Base-by-base conservation (phyloP, 2,329 filamentous ascomycete genomes). In the Apiospora hydei region DNA sequence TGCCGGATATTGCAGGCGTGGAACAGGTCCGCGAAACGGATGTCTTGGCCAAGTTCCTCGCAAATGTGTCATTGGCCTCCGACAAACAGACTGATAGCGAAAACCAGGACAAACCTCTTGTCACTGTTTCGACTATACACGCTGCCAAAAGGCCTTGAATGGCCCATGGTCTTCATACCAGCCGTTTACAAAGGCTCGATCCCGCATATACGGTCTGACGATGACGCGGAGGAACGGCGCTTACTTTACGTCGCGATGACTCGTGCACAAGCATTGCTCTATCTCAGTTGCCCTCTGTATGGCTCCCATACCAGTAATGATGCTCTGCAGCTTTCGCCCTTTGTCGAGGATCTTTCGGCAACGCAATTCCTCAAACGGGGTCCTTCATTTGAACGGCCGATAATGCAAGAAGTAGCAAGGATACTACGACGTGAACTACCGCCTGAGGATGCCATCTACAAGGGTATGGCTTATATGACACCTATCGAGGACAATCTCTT, bases 191-290 rank as follows among this genome's bases (percentile, higher is more conserved):
- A 95, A 67, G 96, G 96, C 0, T 96, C 93, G 2, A 97, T 98
- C 72, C 96, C 96, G 5, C 96, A 98, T 80, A 92, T 92, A 1
- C 89, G 95, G 76, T 89, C 95, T 1, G 95, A 98, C 66, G 94
- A 98, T 79, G 86, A 88, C 3, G 92, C 96, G 71, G 96, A 99
- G 81, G 96, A 99, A 81, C 88, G 96, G 72, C 88, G 96, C 41
- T 83, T 99, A 66, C 86, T 99, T 0, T 99, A 98, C 78, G 96
- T 99, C 18, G 96, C 95, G 41, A 98, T 99, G 95, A 99, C 96
- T 3, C 88, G 96, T 80, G 96, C 96, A 8, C 92, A 98, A 80
- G 92, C 90, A 0, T 83, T 98, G 43, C 84, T 99, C 1, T 98
- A 98, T 77, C 85, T 98, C 71, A 98, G 94, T 80, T 94, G 90